phyloP scores from a whole-genome alignment of 495 filamentous ascomycete genomes.

The Lasiosphaeria miniovina region DNA sequence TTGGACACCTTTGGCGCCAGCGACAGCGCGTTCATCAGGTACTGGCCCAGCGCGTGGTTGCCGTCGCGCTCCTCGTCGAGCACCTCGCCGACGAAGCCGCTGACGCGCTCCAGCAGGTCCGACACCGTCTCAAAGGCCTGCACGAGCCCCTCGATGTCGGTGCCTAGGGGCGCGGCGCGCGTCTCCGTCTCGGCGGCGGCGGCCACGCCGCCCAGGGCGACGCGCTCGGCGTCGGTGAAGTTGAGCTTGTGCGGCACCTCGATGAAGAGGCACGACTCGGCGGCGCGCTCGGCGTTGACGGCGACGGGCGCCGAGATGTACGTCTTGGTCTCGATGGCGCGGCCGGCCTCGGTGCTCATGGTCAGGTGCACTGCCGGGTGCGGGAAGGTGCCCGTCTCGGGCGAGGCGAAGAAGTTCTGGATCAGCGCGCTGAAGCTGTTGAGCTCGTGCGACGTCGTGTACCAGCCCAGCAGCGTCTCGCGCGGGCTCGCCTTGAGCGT shows the following conservation, averaged over 20 bases:
- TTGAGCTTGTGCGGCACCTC: slow-evolving; percentile 86
- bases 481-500: slow-evolving; percentile 91
- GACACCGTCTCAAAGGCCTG: slow-evolving; percentile 79
- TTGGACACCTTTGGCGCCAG: slow-evolving; percentile 91
- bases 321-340: slow-evolving; percentile 78
- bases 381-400: slow-evolving; percentile 93
- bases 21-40: slow-evolving; percentile 84
- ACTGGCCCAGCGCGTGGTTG: slow-evolving; percentile 86
- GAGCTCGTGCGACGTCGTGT: slow-evolving; percentile 90
- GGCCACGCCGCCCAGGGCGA: slow-evolving; percentile 81
- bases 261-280: slow-evolving; percentile 93
- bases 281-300: slow-evolving; percentile 88
- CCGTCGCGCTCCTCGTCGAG: slow-evolving; percentile 60
- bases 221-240: slow-evolving; percentile 87
- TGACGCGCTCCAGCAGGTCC: slow-evolving; percentile 83
- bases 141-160: slow-evolving; percentile 85
- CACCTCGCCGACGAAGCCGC: slow-evolving; percentile 83
- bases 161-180: slow-evolving; percentile 65
- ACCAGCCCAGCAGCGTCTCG: slow-evolving; percentile 95
- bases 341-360: slow-evolving; percentile 79
- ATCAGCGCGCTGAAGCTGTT: slow-evolving; percentile 98
- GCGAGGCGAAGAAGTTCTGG: slow-evolving; percentile 98
- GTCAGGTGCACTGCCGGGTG: slow-evolving; percentile 96
- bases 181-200: slow-evolving; percentile 76
- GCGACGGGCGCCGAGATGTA: slow-evolving; percentile 95